phyloP scores from a whole-genome alignment of 306 rosid species.

The Cicer cuneatum region DNA sequence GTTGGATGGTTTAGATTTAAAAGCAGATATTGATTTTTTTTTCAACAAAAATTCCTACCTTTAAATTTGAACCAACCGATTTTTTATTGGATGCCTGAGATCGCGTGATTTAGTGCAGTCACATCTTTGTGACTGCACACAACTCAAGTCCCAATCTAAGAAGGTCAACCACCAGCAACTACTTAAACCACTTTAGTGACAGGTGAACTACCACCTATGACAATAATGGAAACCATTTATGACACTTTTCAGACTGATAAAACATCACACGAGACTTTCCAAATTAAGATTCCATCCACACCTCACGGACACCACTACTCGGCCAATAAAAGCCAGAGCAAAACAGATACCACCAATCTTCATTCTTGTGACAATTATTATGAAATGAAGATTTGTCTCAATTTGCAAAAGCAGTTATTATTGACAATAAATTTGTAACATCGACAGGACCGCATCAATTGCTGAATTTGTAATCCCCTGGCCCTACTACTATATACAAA shows the following conservation, averaged over 20 bases:
- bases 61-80: no score
- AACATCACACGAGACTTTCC: conserved; percentile 33
- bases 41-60: no score
- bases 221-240: conserved; percentile 40
- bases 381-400: conserved; percentile 16
- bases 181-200: conserved; percentile 31
- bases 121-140: no score
- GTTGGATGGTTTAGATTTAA: no score
- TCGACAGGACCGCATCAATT: conserved; percentile 10
- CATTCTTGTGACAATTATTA: conserved; percentile 12
- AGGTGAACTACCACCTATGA: conserved; percentile 34
- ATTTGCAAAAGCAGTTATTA: conserved; percentile 21
- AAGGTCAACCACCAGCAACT: conserved; percentile 41
- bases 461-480: conserved; percentile 22
- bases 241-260: conserved; percentile 33
- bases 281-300: conserved; percentile 15
- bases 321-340: conserved; percentile 7
- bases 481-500: conserved; percentile 36
- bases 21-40: no score
- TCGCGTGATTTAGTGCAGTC: no score
- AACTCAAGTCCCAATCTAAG: neutral
- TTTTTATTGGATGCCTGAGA: no score
- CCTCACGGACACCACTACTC: conserved; percentile 28
- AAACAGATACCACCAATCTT: conserved; percentile 33
- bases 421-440: conserved; percentile 23